phyloP scores from a whole-genome alignment of 805 yeast genomes.

The Diddensiella santjacobensis region DNA sequence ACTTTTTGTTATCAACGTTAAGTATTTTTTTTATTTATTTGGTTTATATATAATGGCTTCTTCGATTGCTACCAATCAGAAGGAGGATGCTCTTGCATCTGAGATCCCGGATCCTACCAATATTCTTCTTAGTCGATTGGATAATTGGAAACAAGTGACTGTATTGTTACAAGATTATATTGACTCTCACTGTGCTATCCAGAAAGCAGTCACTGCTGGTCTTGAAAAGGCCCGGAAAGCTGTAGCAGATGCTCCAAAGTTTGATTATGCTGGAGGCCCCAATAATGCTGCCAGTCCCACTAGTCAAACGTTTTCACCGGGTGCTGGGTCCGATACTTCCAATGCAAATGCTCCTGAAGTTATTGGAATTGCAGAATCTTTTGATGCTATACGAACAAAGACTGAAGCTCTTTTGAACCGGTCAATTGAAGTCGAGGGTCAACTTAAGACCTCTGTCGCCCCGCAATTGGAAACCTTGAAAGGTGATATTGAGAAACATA shows the following conservation, averaged over 20 bases:
- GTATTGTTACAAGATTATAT: constrained; percentile 30
- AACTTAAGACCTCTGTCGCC: constrained; percentile 37
- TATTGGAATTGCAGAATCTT: constrained; percentile 34
- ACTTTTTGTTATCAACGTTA: too few species aligned
- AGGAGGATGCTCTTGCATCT: constrained; percentile 15
- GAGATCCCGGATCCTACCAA: constrained; percentile 35
- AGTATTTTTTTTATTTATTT: too few species aligned
- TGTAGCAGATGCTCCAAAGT: constrained; percentile 34
- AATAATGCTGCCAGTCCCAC: constrained; percentile 6
- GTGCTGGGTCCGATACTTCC: constrained; percentile 2
- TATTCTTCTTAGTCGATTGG: constrained; percentile 35
- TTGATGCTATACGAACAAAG: constrained; percentile 30
- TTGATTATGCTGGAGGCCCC: constrained; percentile 23
- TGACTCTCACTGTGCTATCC: constrained; percentile 29
- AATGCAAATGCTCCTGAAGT: constrained; percentile 4
- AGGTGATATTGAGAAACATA: constrained; percentile 41
- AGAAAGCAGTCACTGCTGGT: constrained; percentile 28
- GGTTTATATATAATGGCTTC: not conserved
- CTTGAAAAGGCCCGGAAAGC: constrained; percentile 36
- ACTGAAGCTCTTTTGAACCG: constrained; percentile 35
- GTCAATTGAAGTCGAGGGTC: constrained; percentile 39
- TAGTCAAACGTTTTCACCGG: not conserved
- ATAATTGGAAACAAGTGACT: constrained; percentile 38
- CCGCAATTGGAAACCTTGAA: constrained; percentile 43
- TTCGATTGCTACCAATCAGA: not conserved